These are phyloP conservation scores for Quercus lobata DNA, from an alignment of 331 rosid genomes.

Conservation along the genomic window DNA sequence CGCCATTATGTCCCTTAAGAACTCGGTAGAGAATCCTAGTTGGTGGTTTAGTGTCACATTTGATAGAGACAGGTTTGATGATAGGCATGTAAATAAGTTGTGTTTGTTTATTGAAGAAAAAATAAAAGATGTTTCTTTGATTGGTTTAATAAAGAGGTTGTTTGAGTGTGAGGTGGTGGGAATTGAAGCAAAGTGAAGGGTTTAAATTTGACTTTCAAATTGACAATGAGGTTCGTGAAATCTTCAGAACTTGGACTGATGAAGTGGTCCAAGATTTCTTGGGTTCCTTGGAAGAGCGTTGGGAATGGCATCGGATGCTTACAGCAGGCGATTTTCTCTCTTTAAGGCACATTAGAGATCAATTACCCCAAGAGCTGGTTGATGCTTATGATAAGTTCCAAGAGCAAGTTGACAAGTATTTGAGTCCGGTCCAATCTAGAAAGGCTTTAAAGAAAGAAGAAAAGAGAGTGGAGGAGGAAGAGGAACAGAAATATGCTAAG, in stretches of 20 bases:
- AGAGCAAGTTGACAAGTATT: constrained; percentile 63
- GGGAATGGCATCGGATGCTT: constrained; percentile 61
- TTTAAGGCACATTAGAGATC: constrained; percentile 64
- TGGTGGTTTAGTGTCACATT: no score
- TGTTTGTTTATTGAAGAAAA: no score
- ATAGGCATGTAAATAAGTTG: no score
- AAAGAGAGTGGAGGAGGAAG: constrained; percentile 50
- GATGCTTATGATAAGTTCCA: constrained; percentile 71
- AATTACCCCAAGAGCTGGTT: constrained; percentile 60
- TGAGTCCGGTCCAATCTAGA: constrained; percentile 53
- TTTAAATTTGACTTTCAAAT: constrained; percentile 55
- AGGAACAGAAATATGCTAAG: constrained; percentile 30
- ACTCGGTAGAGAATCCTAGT: no score
- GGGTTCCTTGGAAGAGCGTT: constrained; percentile 55
- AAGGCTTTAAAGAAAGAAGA: constrained; percentile 55
- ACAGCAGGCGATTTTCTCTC: constrained; percentile 64
- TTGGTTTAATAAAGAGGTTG: no score
- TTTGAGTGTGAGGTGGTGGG: no score
- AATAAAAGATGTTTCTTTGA: no score
- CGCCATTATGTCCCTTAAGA: no score
- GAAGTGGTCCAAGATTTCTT: no score
- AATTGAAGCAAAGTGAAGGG: constrained; percentile 32
- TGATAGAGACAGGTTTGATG: no score
- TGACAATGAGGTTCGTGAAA: constrained; percentile 50
- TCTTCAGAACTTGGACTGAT: constrained; percentile 57